These are phyloP conservation scores for Fusarium oxysporum DNA, from an alignment of 2,329 filamentous ascomycete species.

Conservation along the genomic window DNA sequence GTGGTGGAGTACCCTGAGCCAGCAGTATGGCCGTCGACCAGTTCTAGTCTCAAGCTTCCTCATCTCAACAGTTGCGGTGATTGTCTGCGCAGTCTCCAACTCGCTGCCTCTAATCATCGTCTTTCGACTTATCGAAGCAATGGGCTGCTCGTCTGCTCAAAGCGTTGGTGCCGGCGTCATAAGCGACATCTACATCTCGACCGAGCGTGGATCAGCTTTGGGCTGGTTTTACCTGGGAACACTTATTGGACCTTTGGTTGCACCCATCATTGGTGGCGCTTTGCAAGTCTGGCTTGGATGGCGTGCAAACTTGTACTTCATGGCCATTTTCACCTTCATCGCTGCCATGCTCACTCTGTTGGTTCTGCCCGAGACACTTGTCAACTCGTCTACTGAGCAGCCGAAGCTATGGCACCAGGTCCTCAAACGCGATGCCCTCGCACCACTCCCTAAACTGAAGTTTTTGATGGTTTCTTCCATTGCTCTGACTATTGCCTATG, in stretches of 20 bases:
- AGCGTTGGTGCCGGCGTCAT: conserved; percentile 4
- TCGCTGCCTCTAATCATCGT: not conserved
- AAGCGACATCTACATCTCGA: conserved; percentile 15
- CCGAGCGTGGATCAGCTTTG: conserved; percentile 10
- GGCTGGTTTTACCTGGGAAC: conserved; percentile 24
- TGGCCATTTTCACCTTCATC: not conserved
- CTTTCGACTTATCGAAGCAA: not conserved
- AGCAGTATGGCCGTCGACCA: not conserved
- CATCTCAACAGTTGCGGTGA: not conserved
- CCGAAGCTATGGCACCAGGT: not conserved
- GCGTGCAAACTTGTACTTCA: not conserved
- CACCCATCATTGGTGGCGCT: not conserved
- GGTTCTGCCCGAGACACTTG: not conserved
- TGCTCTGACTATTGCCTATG: not conserved
- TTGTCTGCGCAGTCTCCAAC: not conserved
- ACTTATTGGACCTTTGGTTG: conserved; percentile 10
- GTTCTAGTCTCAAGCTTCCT: not conserved
- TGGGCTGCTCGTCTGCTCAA: not conserved
- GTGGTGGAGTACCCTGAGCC: conserved; percentile 4
- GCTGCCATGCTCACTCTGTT: not conserved
- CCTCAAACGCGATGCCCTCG: not conserved
- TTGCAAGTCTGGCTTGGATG: conserved; percentile 1
- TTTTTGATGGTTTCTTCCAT: not conserved
- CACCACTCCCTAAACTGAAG: not conserved
- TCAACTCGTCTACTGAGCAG: not conserved